These are phyloP conservation scores for Geoglossum cookeanum DNA, from an alignment of 2,329 filamentous ascomycete genomes.

Conservation along the genomic window DNA sequence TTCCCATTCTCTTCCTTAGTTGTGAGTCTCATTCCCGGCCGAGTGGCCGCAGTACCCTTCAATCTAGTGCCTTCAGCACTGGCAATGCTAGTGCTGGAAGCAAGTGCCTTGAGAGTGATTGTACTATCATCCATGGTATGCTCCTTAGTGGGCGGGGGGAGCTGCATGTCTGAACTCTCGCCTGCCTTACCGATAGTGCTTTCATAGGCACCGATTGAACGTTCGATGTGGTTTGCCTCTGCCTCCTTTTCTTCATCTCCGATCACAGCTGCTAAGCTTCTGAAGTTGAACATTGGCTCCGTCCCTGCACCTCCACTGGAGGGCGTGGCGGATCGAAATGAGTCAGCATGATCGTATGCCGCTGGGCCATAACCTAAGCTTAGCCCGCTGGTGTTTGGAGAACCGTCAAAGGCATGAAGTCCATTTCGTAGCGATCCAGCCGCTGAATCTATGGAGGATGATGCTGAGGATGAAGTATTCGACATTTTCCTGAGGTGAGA, in stretches of 20 bases:
- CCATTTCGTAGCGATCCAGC: constrained; percentile 25
- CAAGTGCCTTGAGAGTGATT: neutral
- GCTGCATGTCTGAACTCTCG: neutral
- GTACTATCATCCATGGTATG: constrained; percentile 1
- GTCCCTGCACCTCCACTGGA: constrained; percentile 30
- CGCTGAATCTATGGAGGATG: constrained; percentile 52
- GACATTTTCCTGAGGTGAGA: constrained; percentile 69
- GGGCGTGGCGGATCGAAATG: constrained; percentile 30
- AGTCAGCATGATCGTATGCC: neutral
- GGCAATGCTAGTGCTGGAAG: neutral
- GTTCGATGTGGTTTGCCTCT: constrained; percentile 1
- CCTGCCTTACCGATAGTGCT: neutral
- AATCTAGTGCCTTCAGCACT: neutral
- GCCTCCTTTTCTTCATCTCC: constrained; percentile 38
- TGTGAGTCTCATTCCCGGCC: neutral
- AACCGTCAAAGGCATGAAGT: constrained; percentile 23
- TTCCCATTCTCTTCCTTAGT: neutral
- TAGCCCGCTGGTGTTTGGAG: constrained; percentile 8
- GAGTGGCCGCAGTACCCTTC: neutral
- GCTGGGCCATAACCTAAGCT: neutral
- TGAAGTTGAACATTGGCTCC: constrained; percentile 83
- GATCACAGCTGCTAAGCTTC: constrained; percentile 70
- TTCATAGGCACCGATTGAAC: neutral
- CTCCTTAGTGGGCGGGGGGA: neutral
- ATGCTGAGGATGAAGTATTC: constrained; percentile 67